Evolutionary conservation across 192 early-diverging fungal species (phyloP).

Genomic region (Coemansia sp.): DNA sequence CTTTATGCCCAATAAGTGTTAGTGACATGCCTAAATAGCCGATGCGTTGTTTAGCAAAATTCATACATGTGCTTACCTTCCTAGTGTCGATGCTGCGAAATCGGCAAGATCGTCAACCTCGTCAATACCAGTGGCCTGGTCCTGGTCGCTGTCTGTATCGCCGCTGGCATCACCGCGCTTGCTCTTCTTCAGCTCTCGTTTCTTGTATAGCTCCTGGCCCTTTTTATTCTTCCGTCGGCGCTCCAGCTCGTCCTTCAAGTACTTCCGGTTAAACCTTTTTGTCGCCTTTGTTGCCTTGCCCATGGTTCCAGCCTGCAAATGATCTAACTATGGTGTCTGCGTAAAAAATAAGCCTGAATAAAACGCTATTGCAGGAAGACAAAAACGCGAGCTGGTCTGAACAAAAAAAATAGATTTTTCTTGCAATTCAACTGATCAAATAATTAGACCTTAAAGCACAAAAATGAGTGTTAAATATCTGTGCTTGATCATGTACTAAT

Average conservation of each 20-base stretch:
- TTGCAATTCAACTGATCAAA: background rate
- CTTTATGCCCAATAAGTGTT: too few relatives aligned
- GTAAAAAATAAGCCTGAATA: slow-evolving; percentile 4
- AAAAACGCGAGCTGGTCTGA: background rate
- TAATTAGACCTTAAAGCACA: background rate
- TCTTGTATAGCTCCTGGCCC: slow-evolving; percentile 58
- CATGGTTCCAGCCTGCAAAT: slow-evolving; percentile 17
- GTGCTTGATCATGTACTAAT: too few relatives aligned
- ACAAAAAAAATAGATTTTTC: slow-evolving; percentile 3
- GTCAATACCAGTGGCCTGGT: slow-evolving; percentile 38
- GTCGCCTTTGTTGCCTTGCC: slow-evolving; percentile 64
- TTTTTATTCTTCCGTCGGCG: slow-evolving; percentile 61
- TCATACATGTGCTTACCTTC: slow-evolving; percentile 1
- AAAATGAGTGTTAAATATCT: too few relatives aligned
- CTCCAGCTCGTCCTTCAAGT: slow-evolving; percentile 68
- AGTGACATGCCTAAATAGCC: background rate
- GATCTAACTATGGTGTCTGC: background rate
- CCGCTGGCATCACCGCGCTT: slow-evolving; percentile 20
- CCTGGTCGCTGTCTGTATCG: slow-evolving; percentile 17
- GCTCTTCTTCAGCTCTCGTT: slow-evolving; percentile 61
- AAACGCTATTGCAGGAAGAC: background rate
- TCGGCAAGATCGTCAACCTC: slow-evolving; percentile 52
- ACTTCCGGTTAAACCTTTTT: slow-evolving; percentile 76
- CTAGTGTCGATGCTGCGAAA: slow-evolving; percentile 41
- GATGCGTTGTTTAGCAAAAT: background rate